phyloP scores from a whole-genome alignment of 768 basidiomycete species.

The Xerocomellus amylosporus region DNA sequence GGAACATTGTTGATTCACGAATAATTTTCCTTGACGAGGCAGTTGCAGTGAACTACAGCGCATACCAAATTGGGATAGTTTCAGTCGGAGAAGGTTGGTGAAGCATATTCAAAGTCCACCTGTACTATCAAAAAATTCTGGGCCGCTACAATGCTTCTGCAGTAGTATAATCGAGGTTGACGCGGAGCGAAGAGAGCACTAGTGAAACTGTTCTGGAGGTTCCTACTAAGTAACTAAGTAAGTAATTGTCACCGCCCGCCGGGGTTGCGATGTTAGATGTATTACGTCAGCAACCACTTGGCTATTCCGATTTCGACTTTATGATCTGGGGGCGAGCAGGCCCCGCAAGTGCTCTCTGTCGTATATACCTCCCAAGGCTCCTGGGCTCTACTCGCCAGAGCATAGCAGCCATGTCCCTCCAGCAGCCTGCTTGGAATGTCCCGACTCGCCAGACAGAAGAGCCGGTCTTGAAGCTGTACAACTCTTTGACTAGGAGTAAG shows the following conservation, averaged over 20 bases:
- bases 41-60: no score
- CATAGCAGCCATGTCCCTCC: slow-evolving; percentile 45
- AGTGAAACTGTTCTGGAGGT: not conserved
- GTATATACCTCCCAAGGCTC: slow-evolving; percentile 3
- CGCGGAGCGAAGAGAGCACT: not conserved
- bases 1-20: no score
- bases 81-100: no score
- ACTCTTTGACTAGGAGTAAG: slow-evolving; percentile 90
- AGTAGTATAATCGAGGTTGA: not conserved
- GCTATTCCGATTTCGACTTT: slow-evolving; percentile 4
- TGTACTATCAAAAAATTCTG: no score
- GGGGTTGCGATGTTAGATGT: not conserved
- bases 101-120: no score
- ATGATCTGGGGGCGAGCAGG: slow-evolving; percentile 27
- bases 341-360: slow-evolving; percentile 6
- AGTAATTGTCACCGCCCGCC: not conserved
- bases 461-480: slow-evolving; percentile 72
- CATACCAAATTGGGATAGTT: no score
- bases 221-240: no score
- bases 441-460: slow-evolving; percentile 40
- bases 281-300: slow-evolving; percentile 26
- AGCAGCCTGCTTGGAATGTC: slow-evolving; percentile 54
- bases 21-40: no score
- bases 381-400: slow-evolving; percentile 3
- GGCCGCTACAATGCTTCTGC: no score